Percentiles rank a stretch among this genome's conserved stretches.
phyloP scores from a whole-genome alignment of 2,329 filamentous ascomycete species.

The Ophiostoma sp. region DNA sequence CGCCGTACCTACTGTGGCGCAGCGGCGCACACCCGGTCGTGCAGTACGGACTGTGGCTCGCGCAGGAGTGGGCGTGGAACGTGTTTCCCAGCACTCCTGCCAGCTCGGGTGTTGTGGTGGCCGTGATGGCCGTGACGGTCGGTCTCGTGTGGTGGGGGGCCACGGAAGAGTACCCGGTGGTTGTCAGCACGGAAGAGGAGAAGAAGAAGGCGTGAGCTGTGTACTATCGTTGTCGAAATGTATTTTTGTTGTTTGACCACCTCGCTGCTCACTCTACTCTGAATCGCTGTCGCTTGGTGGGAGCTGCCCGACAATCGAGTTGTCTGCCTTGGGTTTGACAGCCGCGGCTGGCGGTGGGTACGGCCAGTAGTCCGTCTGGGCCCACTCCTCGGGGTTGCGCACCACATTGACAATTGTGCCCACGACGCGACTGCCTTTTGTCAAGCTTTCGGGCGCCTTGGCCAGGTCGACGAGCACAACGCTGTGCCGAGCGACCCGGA shows the following conservation, averaged over 20 bases:
- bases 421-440: conserved; percentile 71
- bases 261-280: conserved; percentile 60
- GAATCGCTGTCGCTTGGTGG: conserved; percentile 77
- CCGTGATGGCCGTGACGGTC: conserved; percentile 67
- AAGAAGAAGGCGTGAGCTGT: conserved; percentile 25
- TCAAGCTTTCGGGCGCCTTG: conserved; percentile 58
- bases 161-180: conserved; percentile 42
- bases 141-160: conserved; percentile 61
- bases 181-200: conserved; percentile 28
- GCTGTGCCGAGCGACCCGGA: conserved; percentile 88
- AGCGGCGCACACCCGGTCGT: conserved; percentile 66
- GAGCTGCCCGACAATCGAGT: conserved; percentile 81
- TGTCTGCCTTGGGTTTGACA: conserved; percentile 53
- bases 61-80: conserved; percentile 93
- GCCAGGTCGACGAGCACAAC: conserved; percentile 75
- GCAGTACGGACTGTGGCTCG: conserved; percentile 68
- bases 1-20: conserved; percentile 83
- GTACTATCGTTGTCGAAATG: background rate
- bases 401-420: conserved; percentile 95
- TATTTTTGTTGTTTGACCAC: background rate
- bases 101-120: conserved; percentile 66
- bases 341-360: conserved; percentile 67
- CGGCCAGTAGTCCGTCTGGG: conserved; percentile 88
- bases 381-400: conserved; percentile 86
- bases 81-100: conserved; percentile 74